These are phyloP conservation scores for Penicillium griseofulvum DNA, from an alignment of 2,329 filamentous ascomycete species.

Conservation along the genomic window DNA sequence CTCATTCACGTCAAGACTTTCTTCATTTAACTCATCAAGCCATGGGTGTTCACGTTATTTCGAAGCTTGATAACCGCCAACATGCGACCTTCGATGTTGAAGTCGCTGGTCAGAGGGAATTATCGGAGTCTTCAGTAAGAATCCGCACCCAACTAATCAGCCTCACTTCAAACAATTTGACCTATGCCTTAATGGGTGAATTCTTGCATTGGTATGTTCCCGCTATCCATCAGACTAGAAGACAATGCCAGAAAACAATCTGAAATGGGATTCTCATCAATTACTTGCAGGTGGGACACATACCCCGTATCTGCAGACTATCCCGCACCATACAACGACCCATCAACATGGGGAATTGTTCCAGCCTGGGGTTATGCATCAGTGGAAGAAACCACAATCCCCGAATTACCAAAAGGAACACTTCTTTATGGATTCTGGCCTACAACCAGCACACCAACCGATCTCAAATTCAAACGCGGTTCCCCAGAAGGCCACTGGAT, in stretches of 20 bases:
- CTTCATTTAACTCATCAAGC: background rate
- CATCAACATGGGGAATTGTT: conserved; percentile 45
- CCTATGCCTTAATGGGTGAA: conserved; percentile 14
- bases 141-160: conserved; percentile 16
- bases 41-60: conserved; percentile 30
- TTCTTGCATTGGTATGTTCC: conserved; percentile 12
- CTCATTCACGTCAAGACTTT: background rate
- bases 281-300: conserved; percentile 40
- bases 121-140: conserved; percentile 11
- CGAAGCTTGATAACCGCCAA: conserved; percentile 26
- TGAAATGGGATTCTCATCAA: background rate
- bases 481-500: conserved; percentile 32
- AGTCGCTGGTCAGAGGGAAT: background rate
- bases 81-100: conserved; percentile 17
- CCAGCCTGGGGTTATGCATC: conserved; percentile 51
- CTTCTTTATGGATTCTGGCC: conserved; percentile 48
- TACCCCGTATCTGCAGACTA: conserved; percentile 43
- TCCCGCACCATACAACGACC: conserved; percentile 33
- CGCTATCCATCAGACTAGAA: no score
- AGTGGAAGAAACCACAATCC: conserved; percentile 43
- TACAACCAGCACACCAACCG: conserved; percentile 38
- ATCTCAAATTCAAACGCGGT: conserved; percentile 36
- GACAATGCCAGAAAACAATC: background rate
- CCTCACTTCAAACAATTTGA: conserved; percentile 22
- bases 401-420: conserved; percentile 33